Percentiles rank a stretch among this genome's conserved stretches.
These are phyloP conservation scores for Geotrichum ghanense DNA, from an alignment of 805 yeast genomes.

Conservation along the genomic window DNA sequence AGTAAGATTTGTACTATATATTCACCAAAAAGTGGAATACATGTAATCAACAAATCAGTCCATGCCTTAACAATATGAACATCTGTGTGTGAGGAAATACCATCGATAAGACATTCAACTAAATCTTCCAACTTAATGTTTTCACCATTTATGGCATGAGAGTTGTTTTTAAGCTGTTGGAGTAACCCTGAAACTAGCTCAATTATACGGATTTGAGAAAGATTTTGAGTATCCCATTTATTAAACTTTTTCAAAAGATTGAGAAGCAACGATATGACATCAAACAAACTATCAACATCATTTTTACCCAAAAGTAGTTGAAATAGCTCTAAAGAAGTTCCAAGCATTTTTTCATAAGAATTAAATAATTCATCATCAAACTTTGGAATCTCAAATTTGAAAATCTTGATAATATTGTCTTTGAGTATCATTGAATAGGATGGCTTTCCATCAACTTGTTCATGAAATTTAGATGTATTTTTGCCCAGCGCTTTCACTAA, in stretches of 20 bases:
- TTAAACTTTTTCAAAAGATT: not conserved
- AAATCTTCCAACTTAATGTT: conserved; percentile 3
- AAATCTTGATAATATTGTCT: not conserved
- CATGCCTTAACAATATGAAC: conserved; percentile 35
- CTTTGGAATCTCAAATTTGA: not conserved
- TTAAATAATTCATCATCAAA: not conserved
- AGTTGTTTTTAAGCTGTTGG: not conserved
- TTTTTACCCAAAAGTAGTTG: not conserved
- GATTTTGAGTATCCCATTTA: not conserved
- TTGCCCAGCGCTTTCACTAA: conserved; percentile 38
- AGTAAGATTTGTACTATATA: conserved; percentile 45
- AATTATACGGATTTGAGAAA: not conserved
- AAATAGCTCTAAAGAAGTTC: not conserved
- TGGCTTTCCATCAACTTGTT: not conserved
- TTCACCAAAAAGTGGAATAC: conserved; percentile 39
- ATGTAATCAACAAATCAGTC: conserved; percentile 39
- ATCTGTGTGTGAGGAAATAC: conserved; percentile 35
- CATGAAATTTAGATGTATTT: conserved; percentile 31
- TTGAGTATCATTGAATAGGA: not conserved
- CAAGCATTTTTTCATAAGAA: not conserved
- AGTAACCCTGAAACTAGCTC: not conserved
- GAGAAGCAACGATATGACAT: not conserved
- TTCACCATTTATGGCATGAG: not conserved
- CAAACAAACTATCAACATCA: not conserved
- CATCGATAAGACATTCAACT: conserved; percentile 37